Conservation (phyloP, 2,329 filamentous ascomycete species). For the Aspergillus sp. region DNA sequence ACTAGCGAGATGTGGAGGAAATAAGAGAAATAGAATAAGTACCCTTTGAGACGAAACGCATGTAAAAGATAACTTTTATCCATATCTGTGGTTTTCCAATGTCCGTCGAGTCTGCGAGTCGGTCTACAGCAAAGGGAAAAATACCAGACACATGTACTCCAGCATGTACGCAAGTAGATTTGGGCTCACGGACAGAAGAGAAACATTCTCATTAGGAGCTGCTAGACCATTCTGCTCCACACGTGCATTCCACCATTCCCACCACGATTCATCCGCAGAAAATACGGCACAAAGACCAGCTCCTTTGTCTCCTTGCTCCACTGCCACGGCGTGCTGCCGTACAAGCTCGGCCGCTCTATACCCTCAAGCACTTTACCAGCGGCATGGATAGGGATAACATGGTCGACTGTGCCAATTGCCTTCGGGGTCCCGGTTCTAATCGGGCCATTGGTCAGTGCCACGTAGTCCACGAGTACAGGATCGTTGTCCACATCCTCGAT, state of each 20-base stretch:
- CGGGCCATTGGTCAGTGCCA: slow-evolving; percentile 25
- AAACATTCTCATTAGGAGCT: too few species aligned
- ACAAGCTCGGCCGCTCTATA: not conserved
- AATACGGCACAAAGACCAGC: not conserved
- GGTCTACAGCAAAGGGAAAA: too few species aligned
- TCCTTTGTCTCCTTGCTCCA: not conserved
- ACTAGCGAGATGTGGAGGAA: too few species aligned
- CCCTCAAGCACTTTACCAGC: not conserved
- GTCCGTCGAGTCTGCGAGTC: too few species aligned
- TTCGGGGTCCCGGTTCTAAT: not conserved
- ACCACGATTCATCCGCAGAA: not conserved
- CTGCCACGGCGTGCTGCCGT: not conserved
- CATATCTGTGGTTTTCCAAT: too few species aligned
- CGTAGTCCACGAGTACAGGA: slow-evolving; percentile 39
- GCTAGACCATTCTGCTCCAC: not conserved
- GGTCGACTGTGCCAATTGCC: not conserved
- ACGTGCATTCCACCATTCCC: not conserved
- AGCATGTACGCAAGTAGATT: too few species aligned
- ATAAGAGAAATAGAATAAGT: too few species aligned
- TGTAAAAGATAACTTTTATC: too few species aligned
- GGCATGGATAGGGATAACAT: not conserved
- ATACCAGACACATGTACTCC: too few species aligned
- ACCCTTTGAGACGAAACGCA: too few species aligned
- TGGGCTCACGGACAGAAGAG: too few species aligned
- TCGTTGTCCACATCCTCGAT: slow-evolving; percentile 50